Evolutionary conservation across 441 rosid genomes (phyloP), one percentile per base, ranked within the genome.

Genomic region (Mallotus repandus): DNA sequence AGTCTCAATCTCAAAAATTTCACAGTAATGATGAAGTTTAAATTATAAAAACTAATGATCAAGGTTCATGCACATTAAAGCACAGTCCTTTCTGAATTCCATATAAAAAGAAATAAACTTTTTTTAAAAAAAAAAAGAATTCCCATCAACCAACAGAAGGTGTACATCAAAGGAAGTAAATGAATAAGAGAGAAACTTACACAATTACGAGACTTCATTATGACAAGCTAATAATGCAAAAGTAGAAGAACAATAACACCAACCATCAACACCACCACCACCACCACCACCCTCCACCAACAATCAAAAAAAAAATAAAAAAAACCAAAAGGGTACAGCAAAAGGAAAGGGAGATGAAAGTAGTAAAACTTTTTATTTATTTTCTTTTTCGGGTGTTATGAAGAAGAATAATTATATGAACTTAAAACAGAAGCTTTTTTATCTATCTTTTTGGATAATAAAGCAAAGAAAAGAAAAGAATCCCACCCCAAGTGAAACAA

Each of bases 141-240:
- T 53, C 29, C 45, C 66, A 69, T 49, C 49, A 68, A 49, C 21
- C 68, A 63, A 43, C 32, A 2, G 57, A 43, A 41, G 49, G 8
- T 16, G 18, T 5, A 0, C 50, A 16, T 2, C 9, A 32, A 18
- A 22, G 52, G 5, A 29, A 29, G 32, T 29, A 1, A 29, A 29
- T 29, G 32, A 29, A 29, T 29, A 29, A 65, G 32, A 25, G 11
- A 73, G 57, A 71, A 71, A 64, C 84, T 81, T 81, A 86, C 88
- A 72, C 50, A 79, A 55, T 57, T 68, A 63, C 75, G 64, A 62
- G 76, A 13, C 81, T 81, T 86, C 88, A 86, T 86, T 35, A 65
- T 73, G 63, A 49, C 18, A 12, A 32, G 12, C 32, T 29, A 29
- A 29, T 3, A 45, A 22, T 11, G 38, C 22, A n/a, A 21, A 12